Evolutionary conservation across 768 basidiomycete species (phyloP), one percentile per base, ranked within the genome.

Genomic region (Suillus bovinus): DNA sequence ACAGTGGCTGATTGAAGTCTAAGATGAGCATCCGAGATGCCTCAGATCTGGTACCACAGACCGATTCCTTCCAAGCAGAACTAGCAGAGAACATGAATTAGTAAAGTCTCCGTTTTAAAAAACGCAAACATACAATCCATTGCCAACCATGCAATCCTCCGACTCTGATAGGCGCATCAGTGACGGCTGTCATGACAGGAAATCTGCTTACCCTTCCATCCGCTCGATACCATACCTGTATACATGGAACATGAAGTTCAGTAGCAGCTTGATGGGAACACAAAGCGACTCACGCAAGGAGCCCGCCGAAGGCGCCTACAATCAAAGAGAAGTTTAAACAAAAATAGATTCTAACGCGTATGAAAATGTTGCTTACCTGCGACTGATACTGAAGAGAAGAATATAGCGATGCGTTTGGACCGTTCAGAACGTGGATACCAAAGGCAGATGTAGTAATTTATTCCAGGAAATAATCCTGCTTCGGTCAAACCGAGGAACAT

Each of bases 361-460:
- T 59, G 4, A 20, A 8, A 34, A 20, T 27, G 13, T 14, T 41
- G 61, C 70, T 33, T 33, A 72, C 81, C 86, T 20, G 85, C 81
- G 34, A 83, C 67, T 1, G 84, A 86, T 16, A 85, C 84, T 36
- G 86, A 83, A 9, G 82, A 82, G 70, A 87, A 87, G 77, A 89
- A 87, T 39, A 88, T 76, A 5, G 86, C 85, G 60, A 86, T 80
- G 33, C 87, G 81, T 67, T 73, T 75, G n/a, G 83, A 85, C 46
- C 86, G 81, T 67, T 89, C 86, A 57, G 76, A 74, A 41, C 82
- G 77, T 8, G 84, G 80, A 69, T 90, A 85, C 86, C 87, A 88
- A 54, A 84, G 70, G 13, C 82, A 84, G 53, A 86, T 73, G 41
- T 76, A 79, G 59, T 80, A 83, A 3, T 74, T 76, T 58, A 80